Percentiles rank a stretch among this genome's conserved stretches.
Evolutionary conservation across 768 basidiomycete genomes (phyloP).

Genomic region (Filobasidium wieringae): DNA sequence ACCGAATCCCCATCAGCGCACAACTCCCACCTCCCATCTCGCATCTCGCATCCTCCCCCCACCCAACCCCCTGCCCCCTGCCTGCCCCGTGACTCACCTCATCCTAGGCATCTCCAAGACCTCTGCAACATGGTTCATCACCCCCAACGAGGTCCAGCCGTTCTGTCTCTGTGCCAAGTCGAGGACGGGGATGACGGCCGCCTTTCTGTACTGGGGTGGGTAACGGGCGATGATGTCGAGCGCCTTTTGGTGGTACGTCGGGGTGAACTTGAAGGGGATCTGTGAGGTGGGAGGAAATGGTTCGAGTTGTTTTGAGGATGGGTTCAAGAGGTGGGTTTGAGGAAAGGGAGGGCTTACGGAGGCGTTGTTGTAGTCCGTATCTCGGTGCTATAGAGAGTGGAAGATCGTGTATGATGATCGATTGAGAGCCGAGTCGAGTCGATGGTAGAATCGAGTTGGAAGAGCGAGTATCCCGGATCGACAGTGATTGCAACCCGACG

Average conservation of each 20-base stretch:
- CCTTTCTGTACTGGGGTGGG: constrained; percentile 97
- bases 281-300: constrained; percentile 32
- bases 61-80: too few species aligned
- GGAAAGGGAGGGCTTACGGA: constrained; percentile 45
- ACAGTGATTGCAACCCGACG: too few species aligned
- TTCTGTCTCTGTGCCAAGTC: constrained; percentile 96
- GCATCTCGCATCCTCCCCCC: too few species aligned
- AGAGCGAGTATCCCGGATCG: too few species aligned
- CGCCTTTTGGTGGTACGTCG: constrained; percentile 72
- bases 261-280: constrained; percentile 80
- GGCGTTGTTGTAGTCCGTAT: constrained; percentile 88
- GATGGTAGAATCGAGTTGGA: too few species aligned
- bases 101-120: constrained; percentile 88
- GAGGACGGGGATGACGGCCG: constrained; percentile 89
- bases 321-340: neutral
- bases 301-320: neutral
- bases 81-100: constrained; percentile 40
- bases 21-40: too few species aligned
- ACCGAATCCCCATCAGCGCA: too few species aligned
- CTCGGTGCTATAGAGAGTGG: constrained; percentile 59
- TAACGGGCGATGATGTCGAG: constrained; percentile 84
- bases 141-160: constrained; percentile 95
- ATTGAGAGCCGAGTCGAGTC: neutral
- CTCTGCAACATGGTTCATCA: constrained; percentile 97
- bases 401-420: neutral